Evolutionary conservation across 1,284 basidiomycete species (phyloP).

Genomic region (Puccinia polysora): DNA sequence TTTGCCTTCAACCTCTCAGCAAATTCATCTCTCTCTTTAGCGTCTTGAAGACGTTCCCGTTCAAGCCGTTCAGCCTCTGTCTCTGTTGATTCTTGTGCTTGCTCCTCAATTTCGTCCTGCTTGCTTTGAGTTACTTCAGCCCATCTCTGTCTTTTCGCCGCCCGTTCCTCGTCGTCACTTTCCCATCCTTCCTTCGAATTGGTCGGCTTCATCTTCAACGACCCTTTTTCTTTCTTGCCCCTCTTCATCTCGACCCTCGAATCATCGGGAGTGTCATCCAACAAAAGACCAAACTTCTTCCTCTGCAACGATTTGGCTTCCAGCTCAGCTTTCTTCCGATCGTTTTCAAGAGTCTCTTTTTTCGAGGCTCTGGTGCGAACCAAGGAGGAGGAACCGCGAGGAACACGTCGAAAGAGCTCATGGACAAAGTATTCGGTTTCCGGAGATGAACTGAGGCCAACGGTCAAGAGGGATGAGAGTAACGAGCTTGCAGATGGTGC

Average conservation of each 20-base stretch:
- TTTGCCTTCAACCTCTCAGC: conserved; percentile 77
- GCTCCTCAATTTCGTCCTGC: conserved; percentile 55
- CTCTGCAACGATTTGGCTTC: conserved; percentile 32
- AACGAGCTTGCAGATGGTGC: conserved; percentile 8
- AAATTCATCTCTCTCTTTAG: conserved; percentile 85
- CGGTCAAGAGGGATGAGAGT: not conserved
- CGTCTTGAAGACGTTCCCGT: conserved; percentile 70
- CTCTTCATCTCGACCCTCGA: conserved; percentile 27
- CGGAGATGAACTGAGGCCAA: conserved; percentile 31
- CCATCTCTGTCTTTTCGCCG: conserved; percentile 21
- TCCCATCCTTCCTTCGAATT: conserved; percentile 48
- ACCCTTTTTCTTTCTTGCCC: conserved; percentile 55
- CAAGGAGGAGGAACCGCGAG: conserved; percentile 9
- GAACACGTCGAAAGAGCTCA: conserved; percentile 35
- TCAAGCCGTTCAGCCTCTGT: conserved; percentile 69
- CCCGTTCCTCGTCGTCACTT: conserved; percentile 47
- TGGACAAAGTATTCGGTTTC: conserved; percentile 32
- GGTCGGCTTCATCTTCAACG: conserved; percentile 57
- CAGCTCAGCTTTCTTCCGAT: conserved; percentile 32
- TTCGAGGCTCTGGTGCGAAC: not conserved
- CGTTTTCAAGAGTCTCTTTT: conserved; percentile 2
- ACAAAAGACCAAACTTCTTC: conserved; percentile 26
- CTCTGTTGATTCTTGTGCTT: conserved; percentile 60
- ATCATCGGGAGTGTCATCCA: conserved; percentile 29
- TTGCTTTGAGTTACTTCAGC: not conserved